Base-by-base conservation (phyloP, 2,329 filamentous ascomycete genomes). In the Cytospora chrysosperma region DNA sequence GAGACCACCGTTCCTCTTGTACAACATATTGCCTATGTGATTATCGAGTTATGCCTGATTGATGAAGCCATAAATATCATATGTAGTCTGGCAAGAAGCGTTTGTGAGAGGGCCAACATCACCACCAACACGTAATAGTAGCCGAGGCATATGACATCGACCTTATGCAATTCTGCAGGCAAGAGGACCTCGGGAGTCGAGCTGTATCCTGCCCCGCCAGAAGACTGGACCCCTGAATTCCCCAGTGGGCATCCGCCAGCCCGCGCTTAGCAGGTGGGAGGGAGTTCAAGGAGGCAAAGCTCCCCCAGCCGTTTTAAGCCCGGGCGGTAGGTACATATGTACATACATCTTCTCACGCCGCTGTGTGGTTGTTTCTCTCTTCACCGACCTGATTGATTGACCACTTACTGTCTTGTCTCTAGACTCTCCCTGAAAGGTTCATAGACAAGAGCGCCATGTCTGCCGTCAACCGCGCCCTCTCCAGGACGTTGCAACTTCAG, bases 401-500 rank as follows among this genome's bases (percentile, higher is more conserved):
- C n/a, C 32, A 26, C 26, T 43, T 47, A 2, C 4, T 28, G 17
- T 17, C 51, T 34, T 12, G 43, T 24, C 24, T 37, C 40, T 4
- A 28, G 49, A n/a, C n/a, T n/a, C n/a, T n/a, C n/a, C n/a, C n/a
- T n/a, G n/a, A n/a, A n/a, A n/a, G n/a, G n/a, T n/a, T n/a, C n/a
- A n/a, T n/a, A n/a, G 60, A 59, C 21, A 43, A 63, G 24, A 59
- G 50, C 63, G 59, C 21, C 60, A 66, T 66, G 65, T 66, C 65
- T 43, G 62, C 62, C 57, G 79, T 82, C 75, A 79, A 78, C 72
- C 81, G 82, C 71, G 80, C 79, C 74, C 75, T 86, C 70, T 81
- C 83, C 69, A 82, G 78, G 78, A 81, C 82, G 70, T 74, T 85
- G 74, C 81, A 81, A 70, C 74, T 81, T 71, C 77, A 78, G 67